Conservation (phyloP, 225 moss, liverwort and hornwort species). For the Neckera pumila region DNA sequence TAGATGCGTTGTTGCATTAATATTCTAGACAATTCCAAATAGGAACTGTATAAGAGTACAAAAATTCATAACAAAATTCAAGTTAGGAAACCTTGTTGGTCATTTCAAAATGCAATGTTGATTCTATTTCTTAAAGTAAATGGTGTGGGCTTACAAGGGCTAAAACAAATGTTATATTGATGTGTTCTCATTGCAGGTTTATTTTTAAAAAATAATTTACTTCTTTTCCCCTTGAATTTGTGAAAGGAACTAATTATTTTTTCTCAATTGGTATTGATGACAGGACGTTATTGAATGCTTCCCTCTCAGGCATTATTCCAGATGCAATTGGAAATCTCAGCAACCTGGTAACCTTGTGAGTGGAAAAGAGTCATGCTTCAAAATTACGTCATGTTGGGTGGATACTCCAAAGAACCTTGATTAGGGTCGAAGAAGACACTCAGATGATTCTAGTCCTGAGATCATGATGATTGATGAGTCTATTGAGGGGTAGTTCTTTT, state of each 20-base stretch:
- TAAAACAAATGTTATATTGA: neutral
- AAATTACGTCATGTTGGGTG: neutral
- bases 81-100: neutral
- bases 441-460: no score
- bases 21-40: neutral
- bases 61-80: neutral
- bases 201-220: no score
- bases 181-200: neutral
- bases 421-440: neutral
- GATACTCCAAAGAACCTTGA: neutral
- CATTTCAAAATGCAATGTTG: neutral
- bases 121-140: neutral
- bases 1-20: accelerated
- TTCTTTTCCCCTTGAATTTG: neutral
- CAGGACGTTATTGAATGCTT: neutral
- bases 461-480: no score
- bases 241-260: neutral
- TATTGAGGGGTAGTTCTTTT: no score
- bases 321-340: conserved; percentile 11
- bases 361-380: neutral
- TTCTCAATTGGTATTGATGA: neutral
- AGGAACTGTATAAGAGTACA: no score
- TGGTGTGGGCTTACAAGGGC: neutral
- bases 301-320: conserved; percentile 3
- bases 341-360: conserved; percentile 20